Conservation (phyloP, 306 rosid genomes). For the Vachellia collinsii region DNA sequence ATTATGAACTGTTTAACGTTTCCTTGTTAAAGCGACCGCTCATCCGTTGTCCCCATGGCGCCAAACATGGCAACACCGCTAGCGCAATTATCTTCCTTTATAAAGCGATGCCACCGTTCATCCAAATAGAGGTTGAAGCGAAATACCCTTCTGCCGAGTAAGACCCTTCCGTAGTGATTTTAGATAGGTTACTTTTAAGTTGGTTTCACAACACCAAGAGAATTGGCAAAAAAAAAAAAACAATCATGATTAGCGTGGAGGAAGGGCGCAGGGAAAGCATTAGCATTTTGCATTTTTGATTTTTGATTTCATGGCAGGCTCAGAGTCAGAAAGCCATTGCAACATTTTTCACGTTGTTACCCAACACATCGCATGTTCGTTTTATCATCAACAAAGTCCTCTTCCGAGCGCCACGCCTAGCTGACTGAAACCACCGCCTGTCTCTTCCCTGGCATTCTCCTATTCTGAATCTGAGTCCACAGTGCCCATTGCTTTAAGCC, state of each 20-base stretch:
- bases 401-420: background rate
- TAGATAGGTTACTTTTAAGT: background rate
- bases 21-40: too few relatives aligned
- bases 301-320: constrained; percentile 30
- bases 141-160: constrained; percentile 2
- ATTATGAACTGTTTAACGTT: too few relatives aligned
- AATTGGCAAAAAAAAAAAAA: too few relatives aligned
- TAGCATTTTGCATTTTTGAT: constrained; percentile 15
- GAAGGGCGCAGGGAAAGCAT: constrained; percentile 25
- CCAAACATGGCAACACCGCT: too few relatives aligned
- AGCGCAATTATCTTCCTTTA: too few relatives aligned
- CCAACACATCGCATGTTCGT: constrained; percentile 31
- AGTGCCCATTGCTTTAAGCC: constrained; percentile 92
- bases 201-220: background rate
- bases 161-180: constrained; percentile 1
- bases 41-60: too few relatives aligned
- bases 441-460: constrained; percentile 34
- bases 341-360: constrained; percentile 37
- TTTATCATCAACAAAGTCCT: background rate
- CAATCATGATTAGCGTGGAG: background rate
- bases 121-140: background rate
- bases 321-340: constrained; percentile 35
- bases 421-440: background rate
- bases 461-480: constrained; percentile 85
- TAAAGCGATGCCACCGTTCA: too few relatives aligned